These are phyloP conservation scores for Brassica juncea DNA, from an alignment of 345 rosid genomes.

Conservation along the genomic window DNA sequence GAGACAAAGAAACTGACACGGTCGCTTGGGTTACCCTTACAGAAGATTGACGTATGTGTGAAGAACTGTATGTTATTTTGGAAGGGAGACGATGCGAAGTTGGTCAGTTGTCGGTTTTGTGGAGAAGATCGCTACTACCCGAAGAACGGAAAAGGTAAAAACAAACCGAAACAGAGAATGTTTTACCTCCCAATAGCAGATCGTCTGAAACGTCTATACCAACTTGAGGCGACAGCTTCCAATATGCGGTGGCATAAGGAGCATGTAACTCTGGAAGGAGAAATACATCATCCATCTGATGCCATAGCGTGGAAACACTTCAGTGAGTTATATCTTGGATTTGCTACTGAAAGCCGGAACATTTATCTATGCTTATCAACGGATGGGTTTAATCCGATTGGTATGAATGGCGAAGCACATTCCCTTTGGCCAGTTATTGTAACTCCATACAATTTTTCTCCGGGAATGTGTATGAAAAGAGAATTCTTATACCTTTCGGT, in stretches of 20 bases:
- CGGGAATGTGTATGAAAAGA: neutral
- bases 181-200: neutral
- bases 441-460: neutral
- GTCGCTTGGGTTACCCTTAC: neutral
- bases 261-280: neutral
- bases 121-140: neutral
- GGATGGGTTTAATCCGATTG: neutral
- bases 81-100: neutral
- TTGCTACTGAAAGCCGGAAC: neutral
- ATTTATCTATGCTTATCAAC: neutral
- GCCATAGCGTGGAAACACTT: neutral
- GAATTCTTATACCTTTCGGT: neutral
- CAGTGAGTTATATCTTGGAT: neutral
- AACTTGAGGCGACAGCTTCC: neutral
- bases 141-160: neutral
- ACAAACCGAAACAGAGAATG: neutral
- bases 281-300: neutral
- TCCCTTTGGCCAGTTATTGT: neutral
- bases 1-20: neutral
- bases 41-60: neutral
- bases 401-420: neutral
- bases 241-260: neutral
- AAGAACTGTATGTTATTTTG: neutral
- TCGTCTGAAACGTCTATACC: neutral
- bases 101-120: neutral